Percentiles rank a stretch among this genome's conserved stretches.
These are phyloP conservation scores for Colletotrichum australisinense DNA, from an alignment of 2,329 filamentous ascomycete genomes.

Conservation along the genomic window DNA sequence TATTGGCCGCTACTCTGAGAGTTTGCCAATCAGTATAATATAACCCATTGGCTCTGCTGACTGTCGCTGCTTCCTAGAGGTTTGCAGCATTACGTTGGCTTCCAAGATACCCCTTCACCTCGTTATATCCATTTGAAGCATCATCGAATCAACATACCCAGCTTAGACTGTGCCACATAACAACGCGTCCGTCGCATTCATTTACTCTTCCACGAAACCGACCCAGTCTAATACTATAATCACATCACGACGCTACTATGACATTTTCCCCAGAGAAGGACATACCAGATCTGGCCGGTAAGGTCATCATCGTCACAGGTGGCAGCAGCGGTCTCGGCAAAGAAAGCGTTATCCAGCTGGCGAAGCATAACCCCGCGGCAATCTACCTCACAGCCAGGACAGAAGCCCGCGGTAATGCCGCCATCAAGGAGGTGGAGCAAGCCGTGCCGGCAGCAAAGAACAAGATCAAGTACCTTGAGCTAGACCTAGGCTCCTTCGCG, in stretches of 20 bases:
- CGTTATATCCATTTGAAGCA: too few species aligned
- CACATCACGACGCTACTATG: background rate
- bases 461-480: conserved; percentile 47
- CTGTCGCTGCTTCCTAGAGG: too few species aligned
- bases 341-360: conserved; percentile 45
- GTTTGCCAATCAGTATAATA: background rate
- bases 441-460: conserved; percentile 36
- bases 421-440: conserved; percentile 48
- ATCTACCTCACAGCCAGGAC: conserved; percentile 45
- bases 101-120: background rate
- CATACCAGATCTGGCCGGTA: conserved; percentile 56
- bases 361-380: conserved; percentile 42
- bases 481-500: conserved; percentile 56
- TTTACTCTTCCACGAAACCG: too few species aligned
- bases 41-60: background rate
- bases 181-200: too few species aligned
- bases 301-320: conserved; percentile 62
- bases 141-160: too few species aligned
- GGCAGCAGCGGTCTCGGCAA: conserved; percentile 48
- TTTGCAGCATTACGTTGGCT: background rate
- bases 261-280: conserved; percentile 42
- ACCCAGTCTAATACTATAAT: too few species aligned
- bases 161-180: too few species aligned
- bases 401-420: conserved; percentile 46
- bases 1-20: background rate